phyloP scores from a whole-genome alignment of 2,329 filamentous ascomycete genomes.

The Aspergillus sp. region DNA sequence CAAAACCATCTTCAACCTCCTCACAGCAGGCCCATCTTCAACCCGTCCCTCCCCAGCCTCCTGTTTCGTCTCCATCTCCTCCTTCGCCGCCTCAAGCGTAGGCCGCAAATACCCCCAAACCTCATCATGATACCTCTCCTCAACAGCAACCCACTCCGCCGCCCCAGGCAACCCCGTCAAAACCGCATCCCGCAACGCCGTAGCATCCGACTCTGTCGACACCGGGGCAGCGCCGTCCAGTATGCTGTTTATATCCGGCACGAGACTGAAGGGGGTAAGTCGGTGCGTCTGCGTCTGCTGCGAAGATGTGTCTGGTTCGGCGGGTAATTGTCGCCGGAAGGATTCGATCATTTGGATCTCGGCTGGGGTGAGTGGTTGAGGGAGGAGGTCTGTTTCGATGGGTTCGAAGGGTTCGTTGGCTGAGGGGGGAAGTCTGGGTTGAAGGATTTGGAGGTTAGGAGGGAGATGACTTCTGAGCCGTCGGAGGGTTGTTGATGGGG shows the following conservation, averaged over 20 bases:
- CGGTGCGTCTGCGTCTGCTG: slow-evolving; percentile 4
- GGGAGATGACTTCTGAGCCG: slow-evolving; percentile 37
- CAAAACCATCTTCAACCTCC: slow-evolving; percentile 36
- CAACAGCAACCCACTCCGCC: slow-evolving; percentile 28
- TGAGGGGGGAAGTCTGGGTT: slow-evolving; percentile 20
- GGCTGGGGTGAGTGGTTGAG: slow-evolving; percentile 13
- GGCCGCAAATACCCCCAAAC: slow-evolving; percentile 63
- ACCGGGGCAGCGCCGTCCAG: slow-evolving; percentile 18
- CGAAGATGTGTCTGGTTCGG: slow-evolving; percentile 2
- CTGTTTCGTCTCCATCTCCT: slow-evolving; percentile 47
- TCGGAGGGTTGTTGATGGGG: slow-evolving; percentile 22
- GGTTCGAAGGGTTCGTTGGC: slow-evolving; percentile 21
- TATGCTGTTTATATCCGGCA: slow-evolving; percentile 29
- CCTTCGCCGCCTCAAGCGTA: slow-evolving; percentile 52
- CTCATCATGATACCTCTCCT: slow-evolving; percentile 48
- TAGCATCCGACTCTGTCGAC: slow-evolving; percentile 6
- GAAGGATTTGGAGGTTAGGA: slow-evolving; percentile 32
- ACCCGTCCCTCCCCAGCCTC: slow-evolving; percentile 5
- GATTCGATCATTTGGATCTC: slow-evolving; percentile 29
- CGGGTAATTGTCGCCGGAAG: slow-evolving; percentile 19
- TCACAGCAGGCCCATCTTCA: slow-evolving; percentile 32
- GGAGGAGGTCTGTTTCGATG: slow-evolving; percentile 11
- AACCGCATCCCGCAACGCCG: slow-evolving; percentile 24
- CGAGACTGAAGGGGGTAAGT: slow-evolving; percentile 25
- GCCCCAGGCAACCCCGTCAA: slow-evolving; percentile 25